Evolutionary conservation across 129 eudicot species (phyloP).

Genomic region (Flaveria trinervia): DNA sequence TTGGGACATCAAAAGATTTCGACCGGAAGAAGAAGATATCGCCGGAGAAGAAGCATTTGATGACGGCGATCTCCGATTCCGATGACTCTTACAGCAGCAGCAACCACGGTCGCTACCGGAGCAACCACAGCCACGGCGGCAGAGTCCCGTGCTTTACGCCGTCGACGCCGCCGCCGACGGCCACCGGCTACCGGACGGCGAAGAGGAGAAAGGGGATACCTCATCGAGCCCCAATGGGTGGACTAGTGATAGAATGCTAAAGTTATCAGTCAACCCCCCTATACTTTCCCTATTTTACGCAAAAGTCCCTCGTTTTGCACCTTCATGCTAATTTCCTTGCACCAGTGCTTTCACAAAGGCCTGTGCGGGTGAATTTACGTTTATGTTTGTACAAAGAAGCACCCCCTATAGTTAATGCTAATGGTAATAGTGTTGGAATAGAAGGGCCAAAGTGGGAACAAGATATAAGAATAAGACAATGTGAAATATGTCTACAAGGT

Average conservation of each 20-base stretch:
- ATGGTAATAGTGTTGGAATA: constrained; percentile 40
- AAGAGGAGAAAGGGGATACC: constrained; percentile 97
- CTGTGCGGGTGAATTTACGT: constrained; percentile 32
- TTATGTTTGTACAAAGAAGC: constrained; percentile 55
- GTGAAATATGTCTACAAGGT: constrained; percentile 30
- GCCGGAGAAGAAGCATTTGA: constrained; percentile 48
- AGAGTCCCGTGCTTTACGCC: constrained; percentile 58
- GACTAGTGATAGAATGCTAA: constrained; percentile 56
- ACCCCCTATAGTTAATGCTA: constrained; percentile 29
- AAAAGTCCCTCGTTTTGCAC: constrained; percentile 28
- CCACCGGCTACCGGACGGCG: constrained; percentile 52
- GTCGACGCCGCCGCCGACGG: constrained; percentile 83
- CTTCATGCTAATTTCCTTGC: constrained; percentile 14
- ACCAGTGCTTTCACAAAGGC: constrained; percentile 49
- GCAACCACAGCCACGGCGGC: constrained; percentile 24
- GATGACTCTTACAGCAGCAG: constrained; percentile 79
- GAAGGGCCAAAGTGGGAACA: constrained; percentile 27
- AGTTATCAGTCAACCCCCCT: constrained; percentile 28
- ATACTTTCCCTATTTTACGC: constrained; percentile 28
- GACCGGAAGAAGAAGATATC: constrained; percentile 39
- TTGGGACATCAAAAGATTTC: constrained; percentile 63
- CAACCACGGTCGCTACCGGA: constrained; percentile 47
- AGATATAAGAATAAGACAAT: constrained; percentile 24
- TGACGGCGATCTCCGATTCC: constrained; percentile 48
- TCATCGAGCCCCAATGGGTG: constrained; percentile 90